Evolutionary conservation across 345 rosid genomes (phyloP).

Genomic region (Hibiscus trionum): DNA sequence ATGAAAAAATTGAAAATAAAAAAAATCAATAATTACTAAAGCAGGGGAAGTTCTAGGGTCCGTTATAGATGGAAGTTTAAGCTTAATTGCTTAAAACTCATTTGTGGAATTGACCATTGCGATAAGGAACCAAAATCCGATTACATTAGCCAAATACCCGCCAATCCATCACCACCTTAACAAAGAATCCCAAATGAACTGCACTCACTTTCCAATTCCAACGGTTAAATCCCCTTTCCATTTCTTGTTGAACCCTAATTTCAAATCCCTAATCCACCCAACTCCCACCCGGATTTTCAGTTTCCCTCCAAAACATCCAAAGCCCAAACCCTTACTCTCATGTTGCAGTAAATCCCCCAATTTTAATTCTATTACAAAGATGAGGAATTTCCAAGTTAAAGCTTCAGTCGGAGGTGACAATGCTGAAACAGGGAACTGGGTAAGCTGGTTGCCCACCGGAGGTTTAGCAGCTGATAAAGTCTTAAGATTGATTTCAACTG

Average conservation of each 20-base stretch:
- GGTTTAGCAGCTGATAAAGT: constrained; percentile 63
- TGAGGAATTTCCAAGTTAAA: constrained; percentile 20
- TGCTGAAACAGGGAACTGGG: constrained; percentile 39
- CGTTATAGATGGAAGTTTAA: neutral
- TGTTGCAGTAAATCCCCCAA: constrained; percentile 6
- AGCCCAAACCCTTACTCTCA: constrained; percentile 16
- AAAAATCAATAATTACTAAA: too few species aligned
- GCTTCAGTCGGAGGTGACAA: constrained; percentile 30
- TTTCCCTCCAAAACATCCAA: neutral
- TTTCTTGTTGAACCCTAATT: constrained; percentile 16
- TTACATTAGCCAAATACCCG: constrained; percentile 26
- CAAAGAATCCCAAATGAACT: constrained; percentile 26
- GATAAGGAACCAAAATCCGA: constrained; percentile 50
- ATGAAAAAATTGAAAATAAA: too few species aligned
- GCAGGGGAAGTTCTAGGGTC: neutral
- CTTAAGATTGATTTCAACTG: constrained; percentile 59
- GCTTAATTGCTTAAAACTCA: neutral
- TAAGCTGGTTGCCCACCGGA: constrained; percentile 51
- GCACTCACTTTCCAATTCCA: constrained; percentile 12
- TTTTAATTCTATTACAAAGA: neutral
- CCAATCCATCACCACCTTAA: constrained; percentile 3
- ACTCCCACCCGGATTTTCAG: constrained; percentile 2
- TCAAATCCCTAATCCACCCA: constrained; percentile 17
- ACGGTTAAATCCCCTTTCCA: constrained; percentile 18
- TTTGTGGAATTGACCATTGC: neutral